Percentiles rank a stretch among this genome's conserved stretches.
Evolutionary conservation across 345 rosid genomes (phyloP).

Genomic region (Heritiera littoralis): DNA sequence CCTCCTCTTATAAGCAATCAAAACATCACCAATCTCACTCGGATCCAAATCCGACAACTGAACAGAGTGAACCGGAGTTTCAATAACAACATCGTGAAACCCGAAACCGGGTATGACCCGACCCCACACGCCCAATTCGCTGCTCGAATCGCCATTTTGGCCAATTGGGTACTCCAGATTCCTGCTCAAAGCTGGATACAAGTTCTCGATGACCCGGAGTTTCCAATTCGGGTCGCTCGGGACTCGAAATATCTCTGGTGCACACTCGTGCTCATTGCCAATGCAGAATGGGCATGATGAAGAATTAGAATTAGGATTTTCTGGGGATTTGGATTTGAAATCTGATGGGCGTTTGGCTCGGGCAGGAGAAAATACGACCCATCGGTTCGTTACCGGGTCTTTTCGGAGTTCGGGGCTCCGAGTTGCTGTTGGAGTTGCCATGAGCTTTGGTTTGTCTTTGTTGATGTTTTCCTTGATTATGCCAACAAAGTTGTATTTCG

Average conservation of each 20-base stretch:
- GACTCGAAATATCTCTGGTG: constrained; percentile 88
- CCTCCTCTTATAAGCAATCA: constrained; percentile 70
- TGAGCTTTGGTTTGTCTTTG: not conserved
- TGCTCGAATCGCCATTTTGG: not conserved
- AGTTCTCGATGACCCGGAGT: constrained; percentile 83
- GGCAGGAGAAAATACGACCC: constrained; percentile 87
- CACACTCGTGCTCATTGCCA: constrained; percentile 83
- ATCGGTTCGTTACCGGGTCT: constrained; percentile 61
- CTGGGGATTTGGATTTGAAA: constrained; percentile 71
- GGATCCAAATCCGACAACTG: constrained; percentile 54
- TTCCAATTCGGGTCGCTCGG: constrained; percentile 63
- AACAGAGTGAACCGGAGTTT: constrained; percentile 71
- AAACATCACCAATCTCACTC: constrained; percentile 60
- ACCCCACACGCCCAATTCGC: constrained; percentile 20
- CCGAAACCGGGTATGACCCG: constrained; percentile 57
- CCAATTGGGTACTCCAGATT: constrained; percentile 34
- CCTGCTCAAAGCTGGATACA: constrained; percentile 77
- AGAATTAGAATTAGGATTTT: constrained; percentile 29
- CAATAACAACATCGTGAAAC: constrained; percentile 87
- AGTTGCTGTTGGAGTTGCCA: constrained; percentile 1
- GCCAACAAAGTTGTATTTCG: not conserved
- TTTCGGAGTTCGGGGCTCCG: constrained; percentile 74
- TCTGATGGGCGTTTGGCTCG: constrained; percentile 83
- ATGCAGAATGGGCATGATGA: constrained; percentile 78
- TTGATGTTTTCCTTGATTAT: too few relatives aligned